These are phyloP conservation scores for Penicillium salamii DNA, from an alignment of 495 filamentous ascomycete species.

Conservation along the genomic window DNA sequence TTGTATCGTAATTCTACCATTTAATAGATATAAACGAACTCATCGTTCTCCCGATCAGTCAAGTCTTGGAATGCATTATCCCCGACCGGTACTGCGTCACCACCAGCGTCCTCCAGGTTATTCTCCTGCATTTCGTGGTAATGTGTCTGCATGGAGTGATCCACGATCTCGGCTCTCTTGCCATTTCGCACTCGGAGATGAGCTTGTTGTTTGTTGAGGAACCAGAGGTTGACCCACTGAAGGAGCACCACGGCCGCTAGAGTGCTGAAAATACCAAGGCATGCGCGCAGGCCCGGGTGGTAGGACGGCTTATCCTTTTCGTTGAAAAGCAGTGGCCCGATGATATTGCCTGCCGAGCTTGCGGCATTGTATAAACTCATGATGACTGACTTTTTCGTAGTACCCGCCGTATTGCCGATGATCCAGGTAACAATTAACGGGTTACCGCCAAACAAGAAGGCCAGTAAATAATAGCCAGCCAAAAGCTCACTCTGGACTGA, in stretches of 20 bases:
- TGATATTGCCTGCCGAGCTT: slow-evolving; percentile 43
- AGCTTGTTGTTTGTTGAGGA: slow-evolving; percentile 54
- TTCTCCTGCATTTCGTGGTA: slow-evolving; percentile 25
- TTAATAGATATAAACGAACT: slow-evolving; percentile 66
- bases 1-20: background rate
- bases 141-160: slow-evolving; percentile 52
- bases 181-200: slow-evolving; percentile 52
- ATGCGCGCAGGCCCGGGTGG: slow-evolving; percentile 51
- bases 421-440: slow-evolving; percentile 51
- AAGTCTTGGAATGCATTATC: slow-evolving; percentile 51
- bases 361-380: slow-evolving; percentile 51
- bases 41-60: slow-evolving; percentile 63
- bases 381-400: slow-evolving; percentile 52
- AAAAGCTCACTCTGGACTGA: slow-evolving; percentile 43
- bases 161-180: slow-evolving; percentile 53
- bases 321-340: slow-evolving; percentile 46
- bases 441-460: slow-evolving; percentile 56
- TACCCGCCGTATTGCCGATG: slow-evolving; percentile 48
- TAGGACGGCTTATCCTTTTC: slow-evolving; percentile 47
- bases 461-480: slow-evolving; percentile 59
- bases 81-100: slow-evolving; percentile 25
- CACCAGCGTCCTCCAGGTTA: slow-evolving; percentile 13
- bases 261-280: slow-evolving; percentile 55
- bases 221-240: slow-evolving; percentile 49
- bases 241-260: slow-evolving; percentile 46